A percentile compares a stretch with the other conserved stretches of the same genome.
Evolutionary conservation across 495 filamentous ascomycete species (phyloP).

Genomic region (Podospora sp.): DNA sequence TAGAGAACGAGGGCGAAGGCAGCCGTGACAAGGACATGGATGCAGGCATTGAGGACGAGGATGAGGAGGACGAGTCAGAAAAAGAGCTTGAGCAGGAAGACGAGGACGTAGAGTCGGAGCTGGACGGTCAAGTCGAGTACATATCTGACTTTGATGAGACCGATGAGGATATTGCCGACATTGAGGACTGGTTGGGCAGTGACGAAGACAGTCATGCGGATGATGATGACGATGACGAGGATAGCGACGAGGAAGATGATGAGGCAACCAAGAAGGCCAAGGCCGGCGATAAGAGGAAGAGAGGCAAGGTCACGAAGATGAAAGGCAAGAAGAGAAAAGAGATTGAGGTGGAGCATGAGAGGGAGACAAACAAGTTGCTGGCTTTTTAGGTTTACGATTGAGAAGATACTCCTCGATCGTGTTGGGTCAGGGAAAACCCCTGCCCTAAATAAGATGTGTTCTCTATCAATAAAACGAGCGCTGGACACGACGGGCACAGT

Average conservation of each 20-base stretch:
- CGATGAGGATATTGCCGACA: constrained; percentile 54
- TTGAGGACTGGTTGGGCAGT: constrained; percentile 54
- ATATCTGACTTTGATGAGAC: constrained; percentile 64
- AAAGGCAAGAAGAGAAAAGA: constrained; percentile 71
- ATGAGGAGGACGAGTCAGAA: constrained; percentile 66
- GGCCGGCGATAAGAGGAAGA: constrained; percentile 69
- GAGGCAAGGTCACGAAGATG: constrained; percentile 53
- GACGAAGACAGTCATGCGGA: constrained; percentile 53
- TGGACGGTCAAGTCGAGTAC: constrained; percentile 82
- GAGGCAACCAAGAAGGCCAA: constrained; percentile 45
- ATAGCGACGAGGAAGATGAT: constrained; percentile 49
- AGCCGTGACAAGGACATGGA: constrained; percentile 86
- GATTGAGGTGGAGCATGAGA: constrained; percentile 73
- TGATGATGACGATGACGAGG: constrained; percentile 54
- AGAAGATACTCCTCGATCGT: not conserved
- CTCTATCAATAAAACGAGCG: not conserved
- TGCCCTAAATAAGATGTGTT: not conserved
- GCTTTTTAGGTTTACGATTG: constrained; percentile 41
- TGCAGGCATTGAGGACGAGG: constrained; percentile 80
- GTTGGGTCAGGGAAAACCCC: not conserved
- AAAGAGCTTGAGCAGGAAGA: constrained; percentile 68
- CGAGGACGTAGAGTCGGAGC: constrained; percentile 62
- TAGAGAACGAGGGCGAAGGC: constrained; percentile 85
- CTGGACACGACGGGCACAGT: too few species aligned
- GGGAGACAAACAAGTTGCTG: constrained; percentile 43